Evolutionary conservation across 2,329 filamentous ascomycete species (phyloP).

Genomic region (Colletotrichum lini): DNA sequence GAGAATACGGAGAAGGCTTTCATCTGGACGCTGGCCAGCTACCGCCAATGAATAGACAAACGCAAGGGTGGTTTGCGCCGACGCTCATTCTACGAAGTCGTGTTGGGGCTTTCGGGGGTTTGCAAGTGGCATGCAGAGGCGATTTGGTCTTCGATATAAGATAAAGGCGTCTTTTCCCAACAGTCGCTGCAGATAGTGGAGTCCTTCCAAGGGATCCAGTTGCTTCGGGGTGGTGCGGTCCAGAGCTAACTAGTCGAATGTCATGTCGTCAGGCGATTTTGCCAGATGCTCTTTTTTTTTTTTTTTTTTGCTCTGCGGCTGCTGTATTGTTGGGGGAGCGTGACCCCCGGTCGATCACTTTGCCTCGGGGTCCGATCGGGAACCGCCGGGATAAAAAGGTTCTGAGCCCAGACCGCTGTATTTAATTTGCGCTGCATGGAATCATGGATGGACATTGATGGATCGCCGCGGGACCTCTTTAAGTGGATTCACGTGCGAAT

Average conservation of each 20-base stretch:
- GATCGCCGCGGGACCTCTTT: neutral
- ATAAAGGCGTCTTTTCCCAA: slow-evolving; percentile 22
- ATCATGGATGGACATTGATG: neutral
- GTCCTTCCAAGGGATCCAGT: slow-evolving; percentile 30
- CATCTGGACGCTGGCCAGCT: slow-evolving; percentile 53
- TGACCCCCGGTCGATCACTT: slow-evolving; percentile 16
- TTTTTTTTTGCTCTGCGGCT: slow-evolving; percentile 42
- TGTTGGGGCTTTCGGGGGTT: neutral
- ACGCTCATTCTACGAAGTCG: slow-evolving; percentile 37
- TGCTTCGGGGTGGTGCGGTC: slow-evolving; percentile 20
- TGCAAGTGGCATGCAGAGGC: neutral
- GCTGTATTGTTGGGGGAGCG: slow-evolving; percentile 25
- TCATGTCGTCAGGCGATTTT: slow-evolving; percentile 37
- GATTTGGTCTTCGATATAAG: slow-evolving; percentile 7
- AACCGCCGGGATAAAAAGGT: slow-evolving; percentile 32
- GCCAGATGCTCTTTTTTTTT: slow-evolving; percentile 38
- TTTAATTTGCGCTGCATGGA: slow-evolving; percentile 14
- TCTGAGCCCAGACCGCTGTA: neutral
- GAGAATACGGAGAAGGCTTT: slow-evolving; percentile 57
- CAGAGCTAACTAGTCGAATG: slow-evolving; percentile 21
- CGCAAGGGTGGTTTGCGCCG: slow-evolving; percentile 24
- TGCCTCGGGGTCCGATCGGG: slow-evolving; percentile 40
- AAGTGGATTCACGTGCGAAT: slow-evolving; percentile 26
- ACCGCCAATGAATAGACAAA: slow-evolving; percentile 35
- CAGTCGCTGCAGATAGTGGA: slow-evolving; percentile 36